Conservation (phyloP, 805 yeast species). For the Metschnikowia reukaufii region DNA sequence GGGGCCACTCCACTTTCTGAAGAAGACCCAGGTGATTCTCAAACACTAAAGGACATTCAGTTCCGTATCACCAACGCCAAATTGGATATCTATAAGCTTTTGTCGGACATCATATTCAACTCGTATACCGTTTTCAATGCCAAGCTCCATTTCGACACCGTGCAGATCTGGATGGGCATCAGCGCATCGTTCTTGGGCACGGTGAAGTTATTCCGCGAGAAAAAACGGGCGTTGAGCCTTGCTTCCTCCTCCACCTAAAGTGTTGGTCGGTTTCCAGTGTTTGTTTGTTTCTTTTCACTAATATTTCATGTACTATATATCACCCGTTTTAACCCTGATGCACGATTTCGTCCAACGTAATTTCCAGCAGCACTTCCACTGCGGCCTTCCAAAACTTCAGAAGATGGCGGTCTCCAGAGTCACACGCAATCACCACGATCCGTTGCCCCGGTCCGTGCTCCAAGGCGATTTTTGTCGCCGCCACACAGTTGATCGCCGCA, state of each 20-base stretch:
- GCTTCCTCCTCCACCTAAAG: not conserved
- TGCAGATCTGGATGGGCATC: slow-evolving; percentile 48
- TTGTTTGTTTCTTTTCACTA: not conserved
- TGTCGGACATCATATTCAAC: slow-evolving; percentile 42
- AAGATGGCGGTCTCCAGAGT: slow-evolving; percentile 85
- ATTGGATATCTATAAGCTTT: slow-evolving; percentile 39
- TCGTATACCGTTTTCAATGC: slow-evolving; percentile 41
- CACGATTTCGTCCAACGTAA: slow-evolving; percentile 38
- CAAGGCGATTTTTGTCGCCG: slow-evolving; percentile 62
- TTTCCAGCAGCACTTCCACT: slow-evolving; percentile 25
- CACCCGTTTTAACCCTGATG: not conserved
- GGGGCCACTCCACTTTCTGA: slow-evolving; percentile 21
- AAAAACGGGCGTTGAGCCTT: slow-evolving; percentile 17
- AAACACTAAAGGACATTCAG: slow-evolving; percentile 31
- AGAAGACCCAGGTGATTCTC: slow-evolving; percentile 25
- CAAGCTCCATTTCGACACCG: slow-evolving; percentile 34
- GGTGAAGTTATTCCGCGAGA: slow-evolving; percentile 40
- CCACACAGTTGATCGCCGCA: slow-evolving; percentile 92
- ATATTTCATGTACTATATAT: not conserved
- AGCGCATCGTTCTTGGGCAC: slow-evolving; percentile 40
- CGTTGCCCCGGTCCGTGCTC: slow-evolving; percentile 54
- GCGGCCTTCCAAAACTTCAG: slow-evolving; percentile 91
- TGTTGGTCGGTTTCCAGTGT: not conserved
- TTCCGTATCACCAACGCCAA: slow-evolving; percentile 38
- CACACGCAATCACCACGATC: slow-evolving; percentile 87